Evolutionary conservation across 176 grass and related monocot genomes (phyloP), one percentile per base, ranked within the genome.

Genomic region (Oryza officinalis): DNA sequence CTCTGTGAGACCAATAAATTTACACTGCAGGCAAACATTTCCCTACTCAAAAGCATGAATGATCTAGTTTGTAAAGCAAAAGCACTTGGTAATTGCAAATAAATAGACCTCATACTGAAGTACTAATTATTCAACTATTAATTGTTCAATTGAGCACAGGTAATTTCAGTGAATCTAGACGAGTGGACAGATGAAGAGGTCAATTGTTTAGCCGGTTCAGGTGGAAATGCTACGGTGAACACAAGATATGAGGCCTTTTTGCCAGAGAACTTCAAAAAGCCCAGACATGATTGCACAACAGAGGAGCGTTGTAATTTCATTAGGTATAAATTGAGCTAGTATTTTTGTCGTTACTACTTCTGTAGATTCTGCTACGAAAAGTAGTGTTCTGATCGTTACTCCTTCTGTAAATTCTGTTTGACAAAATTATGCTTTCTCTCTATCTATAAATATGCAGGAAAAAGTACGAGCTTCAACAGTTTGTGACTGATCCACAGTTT

Each of bases 171-270:
- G 77, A 99, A 99, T 83, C 87, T 99, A 65, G 96, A 99, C 60
- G 96, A 99, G 54, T 99, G 96, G 96, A 90, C 93, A 12, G 88
- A 99, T 59, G 89, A 99, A 75, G 89, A 99, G 68, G 96, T 94
- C 66, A 87, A 96, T 46, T 90, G 68, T 81, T 86, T 99, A 80
- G 65, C 77, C 20, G 71, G 92, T 43, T 75, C 69, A 64, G 93
- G 96, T 57, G 96, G 93, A 69, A 98, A 98, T 89, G 78, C 89
- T 85, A 40, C 84, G 12, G 89, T 94, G 31, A 98, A 98, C 84
- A 79, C 69, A 77, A 93, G 70, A 90, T 98, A 92, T 26, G 96
- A 98, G 75, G 93, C 96, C 14, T 98, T 90, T 72, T 80, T 95
- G 76, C 93, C 93, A 1, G 83, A 95, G 69, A 87, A 87, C 81